Conservation (phyloP, 371 early-diverging fungal genomes). For the Batkoa obscura region DNA sequence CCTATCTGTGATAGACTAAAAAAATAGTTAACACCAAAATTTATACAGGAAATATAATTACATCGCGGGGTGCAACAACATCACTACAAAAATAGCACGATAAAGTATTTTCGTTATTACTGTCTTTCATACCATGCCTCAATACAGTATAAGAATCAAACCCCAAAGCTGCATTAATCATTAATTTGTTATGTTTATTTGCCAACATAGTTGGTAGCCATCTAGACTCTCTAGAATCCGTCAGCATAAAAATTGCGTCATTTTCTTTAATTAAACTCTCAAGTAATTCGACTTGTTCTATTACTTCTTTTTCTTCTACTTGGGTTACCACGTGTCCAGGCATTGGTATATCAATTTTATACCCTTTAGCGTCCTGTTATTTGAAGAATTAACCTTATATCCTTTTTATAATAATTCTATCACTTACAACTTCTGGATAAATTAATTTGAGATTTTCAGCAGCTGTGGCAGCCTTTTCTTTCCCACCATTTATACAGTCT, state of each 20-base stretch:
- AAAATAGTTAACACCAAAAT: not conserved
- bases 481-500: slow-evolving; percentile 66
- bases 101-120: slow-evolving; percentile 14
- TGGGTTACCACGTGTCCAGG: slow-evolving; percentile 61
- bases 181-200: slow-evolving; percentile 35
- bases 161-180: slow-evolving; percentile 85
- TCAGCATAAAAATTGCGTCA: slow-evolving; percentile 76
- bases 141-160: slow-evolving; percentile 93
- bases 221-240: slow-evolving; percentile 86
- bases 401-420: not conserved
- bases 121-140: slow-evolving; percentile 56
- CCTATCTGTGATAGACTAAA: slow-evolving; percentile 67
- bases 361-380: slow-evolving; percentile 39
- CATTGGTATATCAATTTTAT: slow-evolving; percentile 72
- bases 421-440: slow-evolving; percentile 57
- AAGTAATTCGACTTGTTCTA: slow-evolving; percentile 19
- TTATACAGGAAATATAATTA: slow-evolving; percentile 15
- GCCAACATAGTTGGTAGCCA: slow-evolving; percentile 88
- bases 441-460: slow-evolving; percentile 48
- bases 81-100: slow-evolving; percentile 96
- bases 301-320: slow-evolving; percentile 11
- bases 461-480: slow-evolving; percentile 68
- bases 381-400: not conserved
- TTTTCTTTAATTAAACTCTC: slow-evolving; percentile 40
- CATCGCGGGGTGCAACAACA: slow-evolving; percentile 83